Evolutionary conservation across 306 rosid species (phyloP).

Genomic region (barrel medic (Medicago truncatula)): MtrunA17r5.0-ANR NC_053044.1:52047001-52047500

Average conservation of each 20-base stretch:
- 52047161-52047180: conserved; percentile 10
- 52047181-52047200: conserved; percentile 37
- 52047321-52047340: conserved; percentile 52
- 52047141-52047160: conserved; percentile 32
- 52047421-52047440: conserved; percentile 52
- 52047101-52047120: conserved; percentile 62
- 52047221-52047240: conserved; percentile 62
- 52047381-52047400: conserved; percentile 81
- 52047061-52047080: conserved; percentile 60
- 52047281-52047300: conserved; percentile 79
- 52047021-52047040: conserved; percentile 80
- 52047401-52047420: conserved; percentile 79
- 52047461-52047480: conserved; percentile 72
- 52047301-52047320: conserved; percentile 77
- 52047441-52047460: conserved; percentile 47
- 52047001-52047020: conserved; percentile 51
- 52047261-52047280: conserved; percentile 60
- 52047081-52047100: conserved; percentile 73
- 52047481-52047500: conserved; percentile 67
- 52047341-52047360: conserved; percentile 82
- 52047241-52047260: conserved; percentile 54
- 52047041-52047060: conserved; percentile 75
- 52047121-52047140: conserved; percentile 18
- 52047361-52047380: conserved; percentile 93
- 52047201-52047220: conserved; percentile 59